These are phyloP conservation scores for Phaeoacremonium minimum DNA, from an alignment of 2,329 filamentous ascomycete species.

Conservation along the genomic window DNA sequence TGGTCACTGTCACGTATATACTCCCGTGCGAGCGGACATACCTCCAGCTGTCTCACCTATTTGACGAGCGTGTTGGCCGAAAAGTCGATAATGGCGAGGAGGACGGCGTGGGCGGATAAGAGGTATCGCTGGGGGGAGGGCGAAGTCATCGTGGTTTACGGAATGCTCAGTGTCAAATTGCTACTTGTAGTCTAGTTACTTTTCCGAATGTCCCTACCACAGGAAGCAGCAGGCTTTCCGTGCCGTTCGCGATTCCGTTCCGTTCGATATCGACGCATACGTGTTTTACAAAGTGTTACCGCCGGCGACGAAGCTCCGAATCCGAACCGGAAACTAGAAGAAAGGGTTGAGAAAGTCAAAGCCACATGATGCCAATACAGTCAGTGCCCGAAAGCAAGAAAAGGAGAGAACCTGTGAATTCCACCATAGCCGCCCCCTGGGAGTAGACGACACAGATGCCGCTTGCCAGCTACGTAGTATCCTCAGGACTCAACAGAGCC, in stretches of 20 bases:
- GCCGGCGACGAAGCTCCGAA: background rate
- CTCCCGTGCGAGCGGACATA: too few relatives aligned
- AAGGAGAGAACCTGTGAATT: slow-evolving; percentile 9
- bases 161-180: too few relatives aligned
- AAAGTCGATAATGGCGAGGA: too few relatives aligned
- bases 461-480: too few relatives aligned
- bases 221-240: background rate
- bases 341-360: slow-evolving; percentile 10
- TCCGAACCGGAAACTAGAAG: slow-evolving; percentile 11
- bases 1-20: too few relatives aligned
- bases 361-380: slow-evolving; percentile 9
- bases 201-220: background rate
- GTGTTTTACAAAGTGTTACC: background rate
- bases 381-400: slow-evolving; percentile 11
- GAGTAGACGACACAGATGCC: background rate
- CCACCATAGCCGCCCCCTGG: slow-evolving; percentile 1
- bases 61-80: too few relatives aligned
- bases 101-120: too few relatives aligned
- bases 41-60: too few relatives aligned
- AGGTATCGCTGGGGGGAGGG: too few relatives aligned
- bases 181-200: background rate
- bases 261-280: background rate
- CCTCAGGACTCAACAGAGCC: too few relatives aligned
- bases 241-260: background rate
- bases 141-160: too few relatives aligned